These are phyloP conservation scores for Aspergillus ochraceoroseus DNA, from an alignment of 2,329 filamentous ascomycete species.

Conservation along the genomic window DNA sequence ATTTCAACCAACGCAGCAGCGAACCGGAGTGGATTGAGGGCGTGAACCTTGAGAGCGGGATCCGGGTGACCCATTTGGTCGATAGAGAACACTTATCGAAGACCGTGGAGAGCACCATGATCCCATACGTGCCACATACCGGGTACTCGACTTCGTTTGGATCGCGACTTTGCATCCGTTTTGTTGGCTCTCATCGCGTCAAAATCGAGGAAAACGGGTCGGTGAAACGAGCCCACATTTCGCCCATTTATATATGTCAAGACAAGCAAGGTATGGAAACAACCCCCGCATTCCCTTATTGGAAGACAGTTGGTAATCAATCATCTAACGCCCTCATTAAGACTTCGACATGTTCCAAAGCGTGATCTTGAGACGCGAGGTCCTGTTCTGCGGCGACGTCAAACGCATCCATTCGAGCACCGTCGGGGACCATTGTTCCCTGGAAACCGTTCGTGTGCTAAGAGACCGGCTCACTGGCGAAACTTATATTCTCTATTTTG, in stretches of 20 bases:
- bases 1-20: constrained; percentile 1
- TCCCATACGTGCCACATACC: constrained; percentile 6
- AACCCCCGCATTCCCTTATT: background rate
- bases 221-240: background rate
- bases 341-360: constrained; percentile 12
- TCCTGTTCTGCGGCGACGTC: constrained; percentile 6
- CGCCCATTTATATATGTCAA: constrained; percentile 5
- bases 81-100: background rate
- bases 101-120: constrained; percentile 6
- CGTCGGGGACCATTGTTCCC: constrained; percentile 7
- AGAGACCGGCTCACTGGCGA: constrained; percentile 2
- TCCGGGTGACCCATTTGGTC: constrained; percentile 5
- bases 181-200: constrained; percentile 8
- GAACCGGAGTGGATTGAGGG: constrained; percentile 9
- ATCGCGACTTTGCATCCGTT: background rate
- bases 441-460: constrained; percentile 10
- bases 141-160: background rate
- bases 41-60: constrained; percentile 1
- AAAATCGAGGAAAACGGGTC: constrained; percentile 1
- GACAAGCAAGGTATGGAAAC: constrained; percentile 11
- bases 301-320: background rate
- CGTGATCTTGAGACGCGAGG: constrained; percentile 2
- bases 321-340: background rate
- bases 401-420: constrained; percentile 6
- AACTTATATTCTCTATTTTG: constrained; percentile 5